phyloP scores from a whole-genome alignment of 2,329 filamentous ascomycete genomes.

The Ophiocordyceps camponoti-leonardi region DNA sequence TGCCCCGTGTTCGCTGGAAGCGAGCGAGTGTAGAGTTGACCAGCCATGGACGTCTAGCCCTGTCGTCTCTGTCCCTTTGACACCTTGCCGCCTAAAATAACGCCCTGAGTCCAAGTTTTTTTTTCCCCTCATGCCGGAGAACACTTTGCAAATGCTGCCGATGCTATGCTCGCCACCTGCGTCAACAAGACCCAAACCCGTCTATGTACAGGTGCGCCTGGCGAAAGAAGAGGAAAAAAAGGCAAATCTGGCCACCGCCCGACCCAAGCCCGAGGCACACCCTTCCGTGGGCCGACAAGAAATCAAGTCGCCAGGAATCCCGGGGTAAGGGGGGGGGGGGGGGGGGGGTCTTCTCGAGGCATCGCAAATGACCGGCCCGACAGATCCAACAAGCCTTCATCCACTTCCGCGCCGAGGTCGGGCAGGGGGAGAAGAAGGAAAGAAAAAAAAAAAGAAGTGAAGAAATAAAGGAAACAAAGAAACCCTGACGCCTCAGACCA shows the following conservation, averaged over 20 bases:
- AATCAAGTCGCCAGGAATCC: background rate
- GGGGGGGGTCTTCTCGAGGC: background rate
- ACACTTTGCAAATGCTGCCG: background rate
- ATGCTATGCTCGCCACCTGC: constrained; percentile 25
- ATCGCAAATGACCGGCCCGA: constrained; percentile 1
- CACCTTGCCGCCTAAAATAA: constrained; percentile 12
- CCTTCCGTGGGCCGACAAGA: constrained; percentile 6
- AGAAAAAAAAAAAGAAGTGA: too few relatives aligned
- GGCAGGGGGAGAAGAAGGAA: background rate
- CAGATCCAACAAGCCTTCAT: constrained; percentile 3
- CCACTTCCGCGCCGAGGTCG: background rate
- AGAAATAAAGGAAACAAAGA: background rate
- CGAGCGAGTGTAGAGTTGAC: constrained; percentile 19
- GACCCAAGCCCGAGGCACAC: background rate
- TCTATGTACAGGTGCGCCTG: constrained; percentile 27
- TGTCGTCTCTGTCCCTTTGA: constrained; percentile 9
- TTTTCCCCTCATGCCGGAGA: constrained; percentile 19
- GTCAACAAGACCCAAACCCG: constrained; percentile 26
- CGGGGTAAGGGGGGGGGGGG: background rate
- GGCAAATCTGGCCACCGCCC: background rate
- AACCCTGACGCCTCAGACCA: constrained; percentile 15
- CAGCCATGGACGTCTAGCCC: constrained; percentile 2
- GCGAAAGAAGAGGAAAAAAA: background rate
- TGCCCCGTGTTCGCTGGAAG: constrained; percentile 8
- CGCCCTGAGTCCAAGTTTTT: constrained; percentile 16